These are phyloP conservation scores for Trichophyton schoenleinii DNA, from an alignment of 2,329 filamentous ascomycete genomes.

Conservation along the genomic window DNA sequence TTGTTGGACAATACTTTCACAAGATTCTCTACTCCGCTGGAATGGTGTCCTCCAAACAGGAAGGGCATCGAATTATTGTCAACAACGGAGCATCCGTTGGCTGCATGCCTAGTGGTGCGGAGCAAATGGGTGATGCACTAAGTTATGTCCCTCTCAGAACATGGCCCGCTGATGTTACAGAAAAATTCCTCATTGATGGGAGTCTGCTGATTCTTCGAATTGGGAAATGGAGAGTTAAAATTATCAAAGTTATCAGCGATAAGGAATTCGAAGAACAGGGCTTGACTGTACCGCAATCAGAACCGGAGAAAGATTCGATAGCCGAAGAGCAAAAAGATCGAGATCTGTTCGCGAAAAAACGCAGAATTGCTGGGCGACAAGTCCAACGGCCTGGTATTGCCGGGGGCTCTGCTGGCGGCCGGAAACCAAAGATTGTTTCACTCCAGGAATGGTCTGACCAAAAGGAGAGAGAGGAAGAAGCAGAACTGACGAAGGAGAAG, in stretches of 20 bases:
- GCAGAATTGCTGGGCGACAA: background rate
- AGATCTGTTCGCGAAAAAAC: background rate
- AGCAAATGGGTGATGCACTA: constrained; percentile 34
- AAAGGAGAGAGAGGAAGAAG: background rate
- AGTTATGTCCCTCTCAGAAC: constrained; percentile 39
- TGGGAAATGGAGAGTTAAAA: constrained; percentile 50
- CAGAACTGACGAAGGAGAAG: background rate
- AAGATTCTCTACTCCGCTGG: constrained; percentile 41
- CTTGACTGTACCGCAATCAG: constrained; percentile 14
- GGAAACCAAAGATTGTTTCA: background rate
- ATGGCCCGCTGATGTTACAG: constrained; percentile 31
- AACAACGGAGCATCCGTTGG: constrained; percentile 42
- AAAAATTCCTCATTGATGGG: constrained; percentile 40
- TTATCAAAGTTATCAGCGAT: constrained; percentile 44
- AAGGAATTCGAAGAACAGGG: constrained; percentile 38
- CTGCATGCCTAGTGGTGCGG: constrained; percentile 27
- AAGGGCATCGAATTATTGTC: constrained; percentile 39
- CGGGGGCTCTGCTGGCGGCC: background rate
- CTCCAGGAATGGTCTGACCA: background rate
- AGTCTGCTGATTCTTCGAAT: constrained; percentile 42
- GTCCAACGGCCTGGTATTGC: background rate
- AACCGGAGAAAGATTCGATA: background rate
- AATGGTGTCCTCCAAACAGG: constrained; percentile 38
- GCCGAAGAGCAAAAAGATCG: background rate
- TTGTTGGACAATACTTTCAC: constrained; percentile 37